A percentile compares a stretch with the other conserved stretches of the same genome.
Evolutionary conservation across 169 alveolate genomes (phyloP).

Genomic region (Amoebophrya sp.): DNA sequence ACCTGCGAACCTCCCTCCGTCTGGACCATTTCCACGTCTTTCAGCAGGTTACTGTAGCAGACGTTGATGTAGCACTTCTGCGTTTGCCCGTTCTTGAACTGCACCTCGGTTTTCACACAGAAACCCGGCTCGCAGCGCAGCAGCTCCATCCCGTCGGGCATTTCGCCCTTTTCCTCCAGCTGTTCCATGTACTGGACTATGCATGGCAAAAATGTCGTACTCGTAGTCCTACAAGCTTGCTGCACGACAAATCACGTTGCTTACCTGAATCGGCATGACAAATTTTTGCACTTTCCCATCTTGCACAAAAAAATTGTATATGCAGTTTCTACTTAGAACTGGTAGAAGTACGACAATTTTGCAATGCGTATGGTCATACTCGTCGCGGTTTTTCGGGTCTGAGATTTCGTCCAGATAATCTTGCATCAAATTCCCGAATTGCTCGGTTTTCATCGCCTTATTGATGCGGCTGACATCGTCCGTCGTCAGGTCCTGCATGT

Average conservation of each 20-base stretch:
- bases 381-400: not conserved
- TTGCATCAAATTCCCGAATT: not conserved
- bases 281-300: too few species aligned
- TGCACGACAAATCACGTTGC: too few species aligned
- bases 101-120: not conserved
- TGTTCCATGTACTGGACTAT: not conserved
- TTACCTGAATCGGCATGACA: too few species aligned
- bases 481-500: slow-evolving; percentile 10
- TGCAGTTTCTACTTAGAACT: too few species aligned
- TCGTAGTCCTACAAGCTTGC: too few species aligned
- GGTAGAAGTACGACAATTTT: too few species aligned
- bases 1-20: not conserved
- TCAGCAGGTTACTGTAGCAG: not conserved
- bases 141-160: not conserved
- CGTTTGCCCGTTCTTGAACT: not conserved
- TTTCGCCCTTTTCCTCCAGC: not conserved
- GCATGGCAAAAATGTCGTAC: not conserved
- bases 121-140: slow-evolving; percentile 16
- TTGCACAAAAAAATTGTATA: too few species aligned
- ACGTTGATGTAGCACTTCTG: slow-evolving; percentile 12
- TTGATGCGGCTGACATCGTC: slow-evolving; percentile 22
- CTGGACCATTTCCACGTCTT: slow-evolving; percentile 9
- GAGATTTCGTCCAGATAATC: not conserved
- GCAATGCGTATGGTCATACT: not conserved
- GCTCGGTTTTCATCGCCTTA: slow-evolving; percentile 5